Percentiles rank a stretch among this genome's conserved stretches.
These are phyloP conservation scores for Phaeosphaeriaceae sp. DNA, from an alignment of 2,329 filamentous ascomycete genomes.

Conservation along the genomic window DNA sequence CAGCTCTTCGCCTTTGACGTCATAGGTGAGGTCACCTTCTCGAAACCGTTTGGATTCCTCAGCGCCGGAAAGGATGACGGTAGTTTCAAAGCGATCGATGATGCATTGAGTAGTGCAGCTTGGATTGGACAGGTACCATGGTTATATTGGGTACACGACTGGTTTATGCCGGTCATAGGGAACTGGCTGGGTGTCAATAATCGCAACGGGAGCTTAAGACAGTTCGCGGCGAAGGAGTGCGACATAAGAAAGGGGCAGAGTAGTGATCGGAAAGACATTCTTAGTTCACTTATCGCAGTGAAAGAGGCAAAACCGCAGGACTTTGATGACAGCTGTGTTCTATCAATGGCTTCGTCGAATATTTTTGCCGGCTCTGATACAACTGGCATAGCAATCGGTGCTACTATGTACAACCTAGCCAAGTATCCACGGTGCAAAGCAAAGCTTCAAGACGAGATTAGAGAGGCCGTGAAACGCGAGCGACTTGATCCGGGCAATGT, in stretches of 20 bases:
- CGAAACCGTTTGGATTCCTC: constrained; percentile 25
- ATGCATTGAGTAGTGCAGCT: constrained; percentile 37
- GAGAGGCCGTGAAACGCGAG: constrained; percentile 9
- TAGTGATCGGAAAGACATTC: constrained; percentile 42
- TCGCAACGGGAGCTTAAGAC: constrained; percentile 42
- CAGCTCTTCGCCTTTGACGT: constrained; percentile 52
- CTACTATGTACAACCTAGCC: constrained; percentile 27
- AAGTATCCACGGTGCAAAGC: constrained; percentile 19
- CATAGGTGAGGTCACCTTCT: constrained; percentile 36
- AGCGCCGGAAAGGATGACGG: constrained; percentile 18
- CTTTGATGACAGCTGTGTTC: constrained; percentile 45
- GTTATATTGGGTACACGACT: constrained; percentile 44
- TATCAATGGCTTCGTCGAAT: constrained; percentile 45
- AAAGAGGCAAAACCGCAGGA: constrained; percentile 45
- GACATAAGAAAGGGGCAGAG: constrained; percentile 10
- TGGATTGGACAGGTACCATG: constrained; percentile 51
- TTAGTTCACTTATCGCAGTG: constrained; percentile 45
- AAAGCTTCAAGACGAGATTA: constrained; percentile 24
- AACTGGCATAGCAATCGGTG: constrained; percentile 47
- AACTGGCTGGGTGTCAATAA: constrained; percentile 45
- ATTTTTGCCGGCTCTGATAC: constrained; percentile 54
- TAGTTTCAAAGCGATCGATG: constrained; percentile 33
- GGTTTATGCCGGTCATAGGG: constrained; percentile 45
- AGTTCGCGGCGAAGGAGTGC: constrained; percentile 32
- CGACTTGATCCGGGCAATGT: not conserved